Conservation (phyloP, 371 early-diverging fungal genomes). For the Apophysomyces trapeziformis region DNA sequence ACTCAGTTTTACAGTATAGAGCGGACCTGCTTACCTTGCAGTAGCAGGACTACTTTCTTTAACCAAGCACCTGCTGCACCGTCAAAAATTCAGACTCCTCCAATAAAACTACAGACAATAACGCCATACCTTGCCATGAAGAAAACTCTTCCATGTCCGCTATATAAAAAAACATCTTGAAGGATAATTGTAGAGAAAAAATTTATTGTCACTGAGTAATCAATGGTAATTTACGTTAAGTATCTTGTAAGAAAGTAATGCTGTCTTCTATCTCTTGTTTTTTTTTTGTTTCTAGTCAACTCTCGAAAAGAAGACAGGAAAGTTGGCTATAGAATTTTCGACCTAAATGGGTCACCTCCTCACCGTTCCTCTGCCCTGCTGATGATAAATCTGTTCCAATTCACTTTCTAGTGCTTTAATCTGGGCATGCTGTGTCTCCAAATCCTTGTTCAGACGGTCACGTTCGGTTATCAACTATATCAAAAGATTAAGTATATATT, state of each 20-base stretch:
- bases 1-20: too few species aligned
- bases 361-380: conserved; percentile 46
- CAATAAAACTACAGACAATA: too few species aligned
- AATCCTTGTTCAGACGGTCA: conserved; percentile 95
- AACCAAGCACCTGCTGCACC: too few species aligned
- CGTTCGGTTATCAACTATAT: conserved; percentile 88
- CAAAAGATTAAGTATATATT: background rate
- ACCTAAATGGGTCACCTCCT: conserved; percentile 35
- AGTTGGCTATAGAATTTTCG: background rate
- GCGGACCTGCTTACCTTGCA: too few species aligned
- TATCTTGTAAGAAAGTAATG: background rate
- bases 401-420: conserved; percentile 92
- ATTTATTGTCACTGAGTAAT: too few species aligned
- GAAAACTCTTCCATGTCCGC: too few species aligned
- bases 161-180: too few species aligned
- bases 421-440: conserved; percentile 92
- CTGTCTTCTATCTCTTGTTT: conserved; percentile 7
- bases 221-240: too few species aligned
- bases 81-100: too few species aligned
- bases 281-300: background rate
- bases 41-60: too few species aligned
- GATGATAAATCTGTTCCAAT: conserved; percentile 62
- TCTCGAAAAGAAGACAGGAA: conserved; percentile 7
- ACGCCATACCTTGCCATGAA: too few species aligned
- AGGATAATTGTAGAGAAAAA: too few species aligned